Conservation (phyloP, 306 rosid species). For the Quercus robur region DNA sequence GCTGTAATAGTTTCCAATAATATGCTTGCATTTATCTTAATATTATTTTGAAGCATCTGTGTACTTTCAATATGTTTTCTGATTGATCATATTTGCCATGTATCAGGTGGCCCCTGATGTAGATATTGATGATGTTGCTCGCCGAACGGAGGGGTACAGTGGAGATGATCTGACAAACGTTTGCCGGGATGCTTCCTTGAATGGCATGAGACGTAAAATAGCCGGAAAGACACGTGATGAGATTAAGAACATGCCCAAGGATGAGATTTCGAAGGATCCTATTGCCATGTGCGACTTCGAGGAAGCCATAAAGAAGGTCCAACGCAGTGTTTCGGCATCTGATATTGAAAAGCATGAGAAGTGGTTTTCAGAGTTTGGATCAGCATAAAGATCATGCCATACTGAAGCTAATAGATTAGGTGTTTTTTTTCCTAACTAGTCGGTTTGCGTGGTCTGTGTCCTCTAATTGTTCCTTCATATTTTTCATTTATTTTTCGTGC, state of each 20-base stretch:
- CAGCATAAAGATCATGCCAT: slow-evolving; percentile 43
- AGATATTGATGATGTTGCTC: slow-evolving; percentile 88
- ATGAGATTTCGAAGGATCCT: slow-evolving; percentile 94
- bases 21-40: background rate
- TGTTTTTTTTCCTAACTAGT: background rate
- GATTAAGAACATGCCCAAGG: slow-evolving; percentile 95
- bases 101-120: slow-evolving; percentile 80
- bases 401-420: background rate
- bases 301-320: slow-evolving; percentile 92
- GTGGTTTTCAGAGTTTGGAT: slow-evolving; percentile 92
- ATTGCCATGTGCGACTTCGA: slow-evolving; percentile 98
- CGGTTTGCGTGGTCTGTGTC: slow-evolving; percentile 12
- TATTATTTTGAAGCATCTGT: background rate
- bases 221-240: slow-evolving; percentile 98
- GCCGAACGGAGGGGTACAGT: slow-evolving; percentile 91
- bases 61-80: background rate
- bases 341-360: slow-evolving; percentile 94
- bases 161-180: slow-evolving; percentile 98
- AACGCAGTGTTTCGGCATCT: slow-evolving; percentile 85
- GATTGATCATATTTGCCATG: slow-evolving; percentile 16
- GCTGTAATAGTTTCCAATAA: background rate
- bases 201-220: slow-evolving; percentile 98
- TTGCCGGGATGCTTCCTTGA: slow-evolving; percentile 94
- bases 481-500: background rate
- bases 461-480: slow-evolving; percentile 3